phyloP scores from a whole-genome alignment of 805 yeast genomes.

The Wickerhamiella spandovensis region DNA sequence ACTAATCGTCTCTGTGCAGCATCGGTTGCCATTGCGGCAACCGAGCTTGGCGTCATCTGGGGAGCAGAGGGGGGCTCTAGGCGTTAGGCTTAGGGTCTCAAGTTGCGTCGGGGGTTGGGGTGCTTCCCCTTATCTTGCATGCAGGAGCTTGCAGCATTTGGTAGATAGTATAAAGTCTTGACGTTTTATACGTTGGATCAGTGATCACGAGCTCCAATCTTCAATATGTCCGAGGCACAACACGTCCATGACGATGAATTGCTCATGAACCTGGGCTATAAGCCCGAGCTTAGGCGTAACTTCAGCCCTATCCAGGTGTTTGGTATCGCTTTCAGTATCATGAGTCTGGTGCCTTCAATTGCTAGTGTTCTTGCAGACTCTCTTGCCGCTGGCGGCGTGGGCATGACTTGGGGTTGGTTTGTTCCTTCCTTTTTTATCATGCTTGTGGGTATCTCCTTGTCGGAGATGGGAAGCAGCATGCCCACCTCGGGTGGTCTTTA shows the following conservation, averaged over 20 bases:
- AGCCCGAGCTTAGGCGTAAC: slow-evolving; percentile 46
- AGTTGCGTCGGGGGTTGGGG: neutral
- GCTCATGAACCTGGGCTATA: slow-evolving; percentile 44
- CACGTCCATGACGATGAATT: slow-evolving; percentile 17
- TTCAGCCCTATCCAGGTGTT: slow-evolving; percentile 49
- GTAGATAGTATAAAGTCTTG: neutral
- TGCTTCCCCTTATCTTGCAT: neutral
- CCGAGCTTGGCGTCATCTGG: neutral
- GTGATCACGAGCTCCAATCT: neutral
- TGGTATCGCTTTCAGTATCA: slow-evolving; percentile 55
- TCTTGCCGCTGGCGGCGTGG: slow-evolving; percentile 45
- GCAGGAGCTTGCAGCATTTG: neutral
- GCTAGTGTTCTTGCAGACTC: slow-evolving; percentile 40
- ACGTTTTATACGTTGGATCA: neutral
- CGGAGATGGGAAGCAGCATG: slow-evolving; percentile 49
- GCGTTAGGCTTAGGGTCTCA: neutral
- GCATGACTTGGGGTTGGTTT: slow-evolving; percentile 62
- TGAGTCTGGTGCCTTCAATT: slow-evolving; percentile 47
- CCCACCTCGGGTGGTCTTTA: slow-evolving; percentile 67
- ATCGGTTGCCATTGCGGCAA: neutral
- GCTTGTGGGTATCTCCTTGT: slow-evolving; percentile 42
- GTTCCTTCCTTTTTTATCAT: slow-evolving; percentile 41
- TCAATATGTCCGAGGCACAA: neutral
- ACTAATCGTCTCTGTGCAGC: too few relatives aligned
- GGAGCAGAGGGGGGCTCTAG: too few relatives aligned